phyloP scores from a whole-genome alignment of 1,284 basidiomycete species.

The Phaffia rhodozyma region DNA sequence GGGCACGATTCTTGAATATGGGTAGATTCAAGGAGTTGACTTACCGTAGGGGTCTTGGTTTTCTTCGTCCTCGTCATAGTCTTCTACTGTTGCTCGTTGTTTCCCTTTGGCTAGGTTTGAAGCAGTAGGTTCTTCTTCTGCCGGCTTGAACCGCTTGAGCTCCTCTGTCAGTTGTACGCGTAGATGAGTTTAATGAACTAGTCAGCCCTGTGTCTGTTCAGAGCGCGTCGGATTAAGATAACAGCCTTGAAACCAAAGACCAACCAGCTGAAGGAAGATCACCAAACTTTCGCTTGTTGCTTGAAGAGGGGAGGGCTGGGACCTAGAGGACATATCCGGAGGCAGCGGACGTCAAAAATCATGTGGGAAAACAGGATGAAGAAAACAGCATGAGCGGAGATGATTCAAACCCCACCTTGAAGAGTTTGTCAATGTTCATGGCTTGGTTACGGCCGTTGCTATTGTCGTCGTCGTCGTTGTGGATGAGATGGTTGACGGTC shows the following conservation, averaged over 20 bases:
- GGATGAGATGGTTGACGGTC: no score
- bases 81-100: slow-evolving; percentile 7
- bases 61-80: slow-evolving; percentile 20
- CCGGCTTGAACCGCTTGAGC: slow-evolving; percentile 11
- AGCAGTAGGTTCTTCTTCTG: not conserved
- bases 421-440: slow-evolving; percentile 36
- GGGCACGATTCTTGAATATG: not conserved
- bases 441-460: not conserved
- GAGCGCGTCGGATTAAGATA: not conserved
- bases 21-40: no score
- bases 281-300: slow-evolving; percentile 14
- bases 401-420: slow-evolving; percentile 28
- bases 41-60: slow-evolving; percentile 8
- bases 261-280: slow-evolving; percentile 13
- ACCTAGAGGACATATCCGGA: slow-evolving; percentile 18
- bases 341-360: not conserved
- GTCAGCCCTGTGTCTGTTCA: not conserved
- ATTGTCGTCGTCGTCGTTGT: no score
- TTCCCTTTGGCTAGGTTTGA: slow-evolving; percentile 10
- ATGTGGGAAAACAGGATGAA: slow-evolving; percentile 7
- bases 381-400: slow-evolving; percentile 23
- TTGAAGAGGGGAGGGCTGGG: slow-evolving; percentile 18
- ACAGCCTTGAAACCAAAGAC: not conserved
- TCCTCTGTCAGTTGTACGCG: slow-evolving; percentile 1
- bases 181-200: not conserved